These are phyloP conservation scores for Septoria linicola DNA, from an alignment of 2,329 filamentous ascomycete species.

Conservation along the genomic window DNA sequence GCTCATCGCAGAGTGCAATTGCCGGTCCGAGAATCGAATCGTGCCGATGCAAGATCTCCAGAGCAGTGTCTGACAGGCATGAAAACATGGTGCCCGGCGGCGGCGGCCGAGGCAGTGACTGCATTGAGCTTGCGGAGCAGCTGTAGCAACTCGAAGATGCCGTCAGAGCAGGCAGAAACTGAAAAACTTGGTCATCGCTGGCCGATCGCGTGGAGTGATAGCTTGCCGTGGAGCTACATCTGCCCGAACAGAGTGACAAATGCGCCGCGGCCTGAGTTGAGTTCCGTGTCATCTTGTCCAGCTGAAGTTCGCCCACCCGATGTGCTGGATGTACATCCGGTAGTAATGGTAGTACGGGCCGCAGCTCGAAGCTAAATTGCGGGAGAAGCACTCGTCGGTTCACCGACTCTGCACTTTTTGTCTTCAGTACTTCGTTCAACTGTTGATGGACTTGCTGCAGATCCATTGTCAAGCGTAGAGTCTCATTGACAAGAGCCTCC, in stretches of 20 bases:
- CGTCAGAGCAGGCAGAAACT: background rate
- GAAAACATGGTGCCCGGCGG: background rate
- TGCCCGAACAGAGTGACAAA: background rate
- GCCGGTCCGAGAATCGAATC: constrained; percentile 1
- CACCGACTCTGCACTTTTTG: background rate
- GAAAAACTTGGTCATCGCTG: background rate
- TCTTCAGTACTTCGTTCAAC: background rate
- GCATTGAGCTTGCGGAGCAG: background rate
- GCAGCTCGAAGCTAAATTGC: background rate
- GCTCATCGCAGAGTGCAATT: constrained; percentile 1
- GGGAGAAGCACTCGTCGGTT: background rate
- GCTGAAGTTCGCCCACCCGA: background rate
- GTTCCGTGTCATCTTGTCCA: background rate
- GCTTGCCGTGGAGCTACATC: background rate
- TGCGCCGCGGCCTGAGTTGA: background rate
- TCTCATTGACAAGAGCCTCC: constrained; percentile 5
- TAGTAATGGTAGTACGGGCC: background rate
- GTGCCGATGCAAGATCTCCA: background rate
- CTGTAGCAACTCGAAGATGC: constrained; percentile 1
- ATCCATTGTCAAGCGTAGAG: background rate
- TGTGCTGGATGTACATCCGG: background rate
- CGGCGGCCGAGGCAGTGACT: background rate
- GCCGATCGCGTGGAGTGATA: background rate
- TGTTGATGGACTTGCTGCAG: constrained; percentile 2
- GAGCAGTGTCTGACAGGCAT: background rate